These are phyloP conservation scores for Botrytis pseudocinerea DNA, from an alignment of 2,329 filamentous ascomycete genomes.

Conservation along the genomic window DNA sequence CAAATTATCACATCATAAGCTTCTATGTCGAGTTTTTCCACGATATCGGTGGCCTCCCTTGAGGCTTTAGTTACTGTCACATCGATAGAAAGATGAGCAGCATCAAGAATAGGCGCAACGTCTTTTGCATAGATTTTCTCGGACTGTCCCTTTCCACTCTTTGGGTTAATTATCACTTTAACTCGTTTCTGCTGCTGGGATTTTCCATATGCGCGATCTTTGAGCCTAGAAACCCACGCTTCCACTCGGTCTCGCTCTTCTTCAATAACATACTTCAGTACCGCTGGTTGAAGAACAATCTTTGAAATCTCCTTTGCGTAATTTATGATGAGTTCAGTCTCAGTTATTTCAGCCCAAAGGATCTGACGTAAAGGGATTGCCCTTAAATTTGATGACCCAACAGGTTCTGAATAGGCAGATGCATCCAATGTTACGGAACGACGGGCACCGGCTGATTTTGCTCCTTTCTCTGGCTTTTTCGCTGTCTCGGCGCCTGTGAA, in stretches of 20 bases:
- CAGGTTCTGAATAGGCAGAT: conserved; percentile 20
- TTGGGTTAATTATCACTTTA: conserved; percentile 85
- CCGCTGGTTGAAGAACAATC: conserved; percentile 26
- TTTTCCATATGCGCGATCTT: conserved; percentile 67
- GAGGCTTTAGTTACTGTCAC: conserved; percentile 66
- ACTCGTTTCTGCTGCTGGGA: conserved; percentile 70
- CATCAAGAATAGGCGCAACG: conserved; percentile 77
- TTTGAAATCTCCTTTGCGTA: conserved; percentile 23
- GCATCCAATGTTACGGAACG: conserved; percentile 22
- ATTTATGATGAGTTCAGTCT: conserved; percentile 21
- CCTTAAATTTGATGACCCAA: conserved; percentile 2
- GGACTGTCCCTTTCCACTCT: conserved; percentile 77
- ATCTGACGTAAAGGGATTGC: conserved; percentile 24
- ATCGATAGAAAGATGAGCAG: conserved; percentile 76
- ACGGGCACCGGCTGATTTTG: conserved; percentile 10
- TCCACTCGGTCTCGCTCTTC: conserved; percentile 36
- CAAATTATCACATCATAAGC: conserved; percentile 80
- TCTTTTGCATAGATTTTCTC: conserved; percentile 69
- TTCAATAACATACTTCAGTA: conserved; percentile 47
- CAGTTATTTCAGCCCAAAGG: conserved; percentile 22
- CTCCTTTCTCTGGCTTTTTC: conserved; percentile 5
- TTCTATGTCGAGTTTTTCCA: conserved; percentile 71
- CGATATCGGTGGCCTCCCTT: conserved; percentile 77
- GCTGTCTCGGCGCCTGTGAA: conserved; percentile 2
- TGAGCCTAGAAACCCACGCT: conserved; percentile 61